A percentile compares a stretch with the other conserved stretches of the same genome.
Evolutionary conservation across 805 yeast species (phyloP).

Genomic region (Candida suzukii): DNA sequence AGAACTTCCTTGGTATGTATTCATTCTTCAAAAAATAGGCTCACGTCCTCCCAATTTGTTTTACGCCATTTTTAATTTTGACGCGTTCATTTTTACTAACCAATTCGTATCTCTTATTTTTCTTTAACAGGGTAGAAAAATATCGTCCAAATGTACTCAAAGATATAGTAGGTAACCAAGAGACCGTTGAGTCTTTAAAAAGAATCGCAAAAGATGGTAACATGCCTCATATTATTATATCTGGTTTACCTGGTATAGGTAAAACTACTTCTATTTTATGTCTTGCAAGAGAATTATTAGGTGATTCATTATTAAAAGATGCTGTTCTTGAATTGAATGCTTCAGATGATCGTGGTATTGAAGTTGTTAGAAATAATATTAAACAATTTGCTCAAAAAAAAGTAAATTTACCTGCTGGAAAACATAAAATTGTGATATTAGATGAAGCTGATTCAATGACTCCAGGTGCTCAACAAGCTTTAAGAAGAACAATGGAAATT

Average conservation of each 20-base stretch:
- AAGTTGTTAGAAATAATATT: slow-evolving; percentile 88
- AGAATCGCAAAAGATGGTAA: slow-evolving; percentile 89
- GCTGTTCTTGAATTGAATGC: slow-evolving; percentile 94
- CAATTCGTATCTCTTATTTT: not conserved
- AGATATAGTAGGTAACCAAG: slow-evolving; percentile 91
- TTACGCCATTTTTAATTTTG: too few relatives aligned
- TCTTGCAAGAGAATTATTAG: slow-evolving; percentile 77
- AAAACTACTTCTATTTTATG: slow-evolving; percentile 93
- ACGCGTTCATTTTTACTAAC: not conserved
- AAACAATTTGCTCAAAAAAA: slow-evolving; percentile 95
- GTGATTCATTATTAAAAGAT: slow-evolving; percentile 53
- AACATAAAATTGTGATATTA: slow-evolving; percentile 86
- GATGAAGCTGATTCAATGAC: slow-evolving; percentile 98
- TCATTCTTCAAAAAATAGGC: slow-evolving; percentile 7
- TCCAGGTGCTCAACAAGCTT: slow-evolving; percentile 92
- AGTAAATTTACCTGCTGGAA: slow-evolving; percentile 77
- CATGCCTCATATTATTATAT: slow-evolving; percentile 92
- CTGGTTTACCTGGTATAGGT: slow-evolving; percentile 97
- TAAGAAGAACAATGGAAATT: slow-evolving; percentile 91
- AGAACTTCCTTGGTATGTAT: slow-evolving; percentile 23
- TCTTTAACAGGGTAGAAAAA: slow-evolving; percentile 98
- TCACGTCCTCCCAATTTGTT: too few relatives aligned
- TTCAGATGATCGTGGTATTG: slow-evolving; percentile 96
- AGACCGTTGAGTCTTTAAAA: slow-evolving; percentile 76
- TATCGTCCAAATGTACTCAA: slow-evolving; percentile 75